These are phyloP conservation scores for Psidium guajava DNA, from an alignment of 345 rosid species.

Conservation along the genomic window DNA sequence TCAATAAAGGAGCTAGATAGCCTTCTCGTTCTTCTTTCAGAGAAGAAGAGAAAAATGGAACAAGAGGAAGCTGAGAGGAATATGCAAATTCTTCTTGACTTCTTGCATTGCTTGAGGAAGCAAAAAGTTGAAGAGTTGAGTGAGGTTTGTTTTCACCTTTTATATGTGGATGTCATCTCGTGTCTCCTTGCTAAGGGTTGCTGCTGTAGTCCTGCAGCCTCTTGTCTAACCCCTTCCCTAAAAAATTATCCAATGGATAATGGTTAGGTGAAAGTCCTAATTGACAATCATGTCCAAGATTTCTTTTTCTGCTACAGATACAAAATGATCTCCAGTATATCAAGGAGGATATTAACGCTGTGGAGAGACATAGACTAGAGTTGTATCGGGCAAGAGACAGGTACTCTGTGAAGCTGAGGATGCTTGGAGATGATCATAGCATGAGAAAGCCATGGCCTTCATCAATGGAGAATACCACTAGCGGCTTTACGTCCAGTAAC, in stretches of 20 bases:
- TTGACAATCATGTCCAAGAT: background rate
- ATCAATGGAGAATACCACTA: slow-evolving; percentile 35
- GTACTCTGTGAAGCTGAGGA: slow-evolving; percentile 66
- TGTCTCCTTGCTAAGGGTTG: background rate
- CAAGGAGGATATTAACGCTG: slow-evolving; percentile 83
- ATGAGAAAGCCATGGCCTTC: slow-evolving; percentile 56
- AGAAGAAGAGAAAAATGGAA: slow-evolving; percentile 91
- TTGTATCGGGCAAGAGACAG: slow-evolving; percentile 71
- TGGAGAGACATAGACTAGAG: slow-evolving; percentile 82
- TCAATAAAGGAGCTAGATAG: slow-evolving; percentile 81
- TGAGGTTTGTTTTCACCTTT: slow-evolving; percentile 41
- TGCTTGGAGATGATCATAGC: slow-evolving; percentile 75
- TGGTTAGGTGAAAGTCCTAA: background rate
- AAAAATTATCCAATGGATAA: background rate
- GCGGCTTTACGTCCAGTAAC: slow-evolving; percentile 44
- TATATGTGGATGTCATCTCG: background rate
- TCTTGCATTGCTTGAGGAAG: slow-evolving; percentile 74
- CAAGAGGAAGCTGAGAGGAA: slow-evolving; percentile 98
- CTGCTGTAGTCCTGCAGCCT: background rate
- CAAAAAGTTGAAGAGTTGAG: slow-evolving; percentile 82
- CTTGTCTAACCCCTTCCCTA: background rate
- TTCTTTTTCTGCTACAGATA: slow-evolving; percentile 29
- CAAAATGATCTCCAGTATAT: slow-evolving; percentile 79
- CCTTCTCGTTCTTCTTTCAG: slow-evolving; percentile 64
- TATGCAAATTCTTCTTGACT: slow-evolving; percentile 91